phyloP scores from a whole-genome alignment of 805 yeast genomes.

The Teunomyces tritomae region DNA sequence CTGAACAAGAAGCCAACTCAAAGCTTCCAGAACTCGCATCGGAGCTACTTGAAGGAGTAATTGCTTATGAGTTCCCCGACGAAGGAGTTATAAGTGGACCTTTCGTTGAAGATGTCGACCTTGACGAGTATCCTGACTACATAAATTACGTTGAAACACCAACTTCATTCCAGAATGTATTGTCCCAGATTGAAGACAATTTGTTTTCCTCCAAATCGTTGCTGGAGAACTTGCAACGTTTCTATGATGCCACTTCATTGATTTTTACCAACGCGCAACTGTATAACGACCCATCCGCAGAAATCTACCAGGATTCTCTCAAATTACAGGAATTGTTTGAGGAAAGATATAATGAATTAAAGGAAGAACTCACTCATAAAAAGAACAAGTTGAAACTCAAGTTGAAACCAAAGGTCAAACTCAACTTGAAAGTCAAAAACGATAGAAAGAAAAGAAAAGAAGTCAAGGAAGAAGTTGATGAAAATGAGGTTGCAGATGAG shows the following conservation, averaged over 20 bases:
- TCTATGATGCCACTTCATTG: slow-evolving; percentile 54
- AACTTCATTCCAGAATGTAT: slow-evolving; percentile 63
- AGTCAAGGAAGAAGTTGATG: slow-evolving; percentile 18
- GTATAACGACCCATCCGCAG: slow-evolving; percentile 72
- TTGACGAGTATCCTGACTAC: slow-evolving; percentile 75
- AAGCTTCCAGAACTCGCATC: slow-evolving; percentile 20
- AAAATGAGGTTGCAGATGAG: slow-evolving; percentile 8
- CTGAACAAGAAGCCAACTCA: slow-evolving; percentile 11
- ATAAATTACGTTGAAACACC: slow-evolving; percentile 69
- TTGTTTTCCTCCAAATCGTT: slow-evolving; percentile 10
- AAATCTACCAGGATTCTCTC: slow-evolving; percentile 68
- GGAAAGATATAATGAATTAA: slow-evolving; percentile 33
- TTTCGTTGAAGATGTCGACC: slow-evolving; percentile 71
- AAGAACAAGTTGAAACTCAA: slow-evolving; percentile 25
- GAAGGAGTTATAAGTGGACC: slow-evolving; percentile 61
- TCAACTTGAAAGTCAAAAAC: slow-evolving; percentile 23
- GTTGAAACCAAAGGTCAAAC: slow-evolving; percentile 27
- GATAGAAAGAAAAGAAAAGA: slow-evolving; percentile 17
- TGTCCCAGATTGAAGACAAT: slow-evolving; percentile 10
- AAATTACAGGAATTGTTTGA: slow-evolving; percentile 55
- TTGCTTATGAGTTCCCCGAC: slow-evolving; percentile 45
- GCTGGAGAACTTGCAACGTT: slow-evolving; percentile 52
- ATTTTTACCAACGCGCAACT: slow-evolving; percentile 77
- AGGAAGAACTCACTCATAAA: slow-evolving; percentile 16
- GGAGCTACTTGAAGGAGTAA: slow-evolving; percentile 36